Evolutionary conservation across 2,329 filamentous ascomycete genomes (phyloP).

Genomic region (Fusarium mangiferae): DNA sequence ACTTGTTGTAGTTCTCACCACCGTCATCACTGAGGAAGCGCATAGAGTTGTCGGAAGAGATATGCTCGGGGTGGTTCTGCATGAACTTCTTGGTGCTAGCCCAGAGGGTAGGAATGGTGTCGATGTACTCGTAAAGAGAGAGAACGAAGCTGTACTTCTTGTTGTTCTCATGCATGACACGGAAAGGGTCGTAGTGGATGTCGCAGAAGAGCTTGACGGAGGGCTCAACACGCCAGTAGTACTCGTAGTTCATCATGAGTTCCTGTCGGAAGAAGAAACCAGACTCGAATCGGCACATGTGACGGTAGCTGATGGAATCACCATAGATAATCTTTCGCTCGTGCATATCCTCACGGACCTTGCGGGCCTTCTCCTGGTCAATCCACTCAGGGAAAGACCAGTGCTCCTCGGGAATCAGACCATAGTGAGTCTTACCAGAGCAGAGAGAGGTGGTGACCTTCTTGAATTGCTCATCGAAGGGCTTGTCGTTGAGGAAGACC

Average conservation of each 20-base stretch:
- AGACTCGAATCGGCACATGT: constrained; percentile 99
- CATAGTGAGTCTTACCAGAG: constrained; percentile 93
- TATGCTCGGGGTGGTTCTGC: constrained; percentile 86
- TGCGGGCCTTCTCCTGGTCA: constrained; percentile 90
- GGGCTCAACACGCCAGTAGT: constrained; percentile 99
- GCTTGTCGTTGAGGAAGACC: constrained; percentile 98
- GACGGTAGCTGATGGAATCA: constrained; percentile 94
- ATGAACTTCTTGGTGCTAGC: constrained; percentile 96
- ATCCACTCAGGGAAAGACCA: constrained; percentile 98
- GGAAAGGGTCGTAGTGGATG: constrained; percentile 94
- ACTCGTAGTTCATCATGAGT: constrained; percentile 95
- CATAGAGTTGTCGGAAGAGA: constrained; percentile 86
- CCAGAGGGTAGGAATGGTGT: constrained; percentile 97
- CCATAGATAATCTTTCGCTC: constrained; percentile 97
- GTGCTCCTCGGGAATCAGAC: constrained; percentile 88
- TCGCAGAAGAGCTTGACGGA: constrained; percentile 97
- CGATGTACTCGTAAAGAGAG: constrained; percentile 94
- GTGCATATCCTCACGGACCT: constrained; percentile 93
- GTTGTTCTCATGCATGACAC: constrained; percentile 92
- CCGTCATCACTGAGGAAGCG: constrained; percentile 90
- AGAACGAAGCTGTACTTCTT: constrained; percentile 99
- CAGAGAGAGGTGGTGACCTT: constrained; percentile 88
- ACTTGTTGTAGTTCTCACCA: constrained; percentile 94
- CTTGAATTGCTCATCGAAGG: constrained; percentile 93
- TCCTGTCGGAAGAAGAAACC: constrained; percentile 99